Base-by-base conservation (phyloP, 129 eudicot genomes). In the Artemisia tridentata region DNA sequence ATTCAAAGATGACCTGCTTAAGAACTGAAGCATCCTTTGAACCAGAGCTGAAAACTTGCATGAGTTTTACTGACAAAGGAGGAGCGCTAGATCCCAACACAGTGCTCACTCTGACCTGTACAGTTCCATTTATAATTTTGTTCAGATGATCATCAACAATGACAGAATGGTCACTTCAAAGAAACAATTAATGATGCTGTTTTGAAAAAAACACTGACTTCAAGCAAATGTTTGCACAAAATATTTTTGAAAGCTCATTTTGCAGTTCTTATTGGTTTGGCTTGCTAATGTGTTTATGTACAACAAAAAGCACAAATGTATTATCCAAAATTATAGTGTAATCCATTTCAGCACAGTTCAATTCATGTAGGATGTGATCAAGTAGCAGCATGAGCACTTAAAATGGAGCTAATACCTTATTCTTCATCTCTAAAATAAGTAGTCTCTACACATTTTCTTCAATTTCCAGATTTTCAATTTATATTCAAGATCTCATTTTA, bases 21-120 rank as follows among this genome's bases (percentile, higher is more conserved):
- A 91, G 83, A 46, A 91, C 57, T 17, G 96, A 74, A 47, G 88
- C 96, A 45, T 88, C 96, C 78, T 84, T 86, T 54, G 97, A 88
- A 74, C 84, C 96, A 76, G 90, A 78, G 71, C 80, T 72, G 72
- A 86, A 80, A 59, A 89, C 81, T 78, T 86, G 92, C 88, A 69
- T 82, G 76, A 91, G 92, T 69, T 86, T 88, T 64, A 91, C 96
- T 10, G 96, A 79, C 62, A 91, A 78, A 75, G 88, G 80, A 66
- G 96, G 96, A 64, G 84, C 84, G 19, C 81, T 12, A 52, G 90
- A 84, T 75, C 96, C 97, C 75, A 91, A 76, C 21, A 88, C 92
- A 10, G 91, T 88, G 69, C 68, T 84, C 75, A 91, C 96, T 65
- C 75, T 78, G 31, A 88, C 97, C 97, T 90, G 75, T 65, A 7